A percentile compares a stretch with the other conserved stretches of the same genome.
Conservation (phyloP, 805 yeast genomes). For the Clavispora santaluciae region DNA sequence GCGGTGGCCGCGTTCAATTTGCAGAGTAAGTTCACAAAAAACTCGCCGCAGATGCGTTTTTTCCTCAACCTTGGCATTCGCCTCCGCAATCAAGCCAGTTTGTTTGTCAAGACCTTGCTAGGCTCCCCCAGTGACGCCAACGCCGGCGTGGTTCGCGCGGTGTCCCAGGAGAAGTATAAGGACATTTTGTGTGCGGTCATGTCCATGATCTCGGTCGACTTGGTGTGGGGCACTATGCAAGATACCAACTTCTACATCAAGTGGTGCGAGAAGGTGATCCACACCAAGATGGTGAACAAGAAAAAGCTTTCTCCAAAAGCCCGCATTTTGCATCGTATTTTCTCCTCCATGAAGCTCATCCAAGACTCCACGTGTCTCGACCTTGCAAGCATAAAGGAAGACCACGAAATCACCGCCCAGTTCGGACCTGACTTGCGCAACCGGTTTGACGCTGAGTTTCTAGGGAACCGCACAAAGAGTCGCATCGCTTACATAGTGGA, state of each 20-base stretch:
- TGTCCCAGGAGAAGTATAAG: constrained; percentile 63
- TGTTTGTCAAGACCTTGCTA: constrained; percentile 55
- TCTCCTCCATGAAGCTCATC: constrained; percentile 65
- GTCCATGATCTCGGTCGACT: constrained; percentile 83
- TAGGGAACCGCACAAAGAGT: constrained; percentile 11
- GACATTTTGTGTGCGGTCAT: constrained; percentile 78
- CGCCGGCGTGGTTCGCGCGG: constrained; percentile 43
- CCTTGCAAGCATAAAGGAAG: constrained; percentile 31
- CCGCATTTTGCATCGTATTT: constrained; percentile 68
- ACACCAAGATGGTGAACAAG: constrained; percentile 60
- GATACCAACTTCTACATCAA: constrained; percentile 73
- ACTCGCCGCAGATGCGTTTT: constrained; percentile 61
- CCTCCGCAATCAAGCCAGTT: constrained; percentile 68
- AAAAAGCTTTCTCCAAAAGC: constrained; percentile 71
- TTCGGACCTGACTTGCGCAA: constrained; percentile 27
- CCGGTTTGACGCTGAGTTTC: constrained; percentile 11
- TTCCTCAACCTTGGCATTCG: constrained; percentile 70
- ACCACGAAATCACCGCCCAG: constrained; percentile 23
- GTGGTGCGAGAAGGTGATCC: constrained; percentile 72
- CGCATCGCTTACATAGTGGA: constrained; percentile 18
- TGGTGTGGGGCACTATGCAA: constrained; percentile 88
- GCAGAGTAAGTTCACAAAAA: constrained; percentile 65
- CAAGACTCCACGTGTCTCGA: constrained; percentile 68
- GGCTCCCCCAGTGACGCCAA: constrained; percentile 29
- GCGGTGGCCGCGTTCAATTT: constrained; percentile 81